Evolutionary conservation across 805 yeast genomes (phyloP).

Genomic region (Wickerhamiella azyma): DNA sequence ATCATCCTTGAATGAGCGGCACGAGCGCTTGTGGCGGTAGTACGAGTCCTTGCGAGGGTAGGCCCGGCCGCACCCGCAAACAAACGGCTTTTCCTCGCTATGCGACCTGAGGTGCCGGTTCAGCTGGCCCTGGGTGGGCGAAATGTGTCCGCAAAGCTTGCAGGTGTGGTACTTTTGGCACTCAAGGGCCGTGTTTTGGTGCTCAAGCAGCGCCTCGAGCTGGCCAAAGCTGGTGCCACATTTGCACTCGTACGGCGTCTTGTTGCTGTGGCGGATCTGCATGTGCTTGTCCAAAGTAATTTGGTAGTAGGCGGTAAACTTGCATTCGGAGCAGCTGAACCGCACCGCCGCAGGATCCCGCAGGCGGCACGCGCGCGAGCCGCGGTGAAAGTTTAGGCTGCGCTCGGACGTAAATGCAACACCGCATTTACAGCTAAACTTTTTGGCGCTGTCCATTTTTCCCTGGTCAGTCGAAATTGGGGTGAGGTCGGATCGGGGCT

Average conservation of each 20-base stretch:
- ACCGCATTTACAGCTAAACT: constrained; percentile 8
- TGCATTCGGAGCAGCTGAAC: constrained; percentile 8
- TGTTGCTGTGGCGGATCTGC: constrained; percentile 6
- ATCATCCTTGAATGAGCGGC: neutral
- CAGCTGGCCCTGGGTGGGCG: constrained; percentile 10
- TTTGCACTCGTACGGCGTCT: constrained; percentile 7
- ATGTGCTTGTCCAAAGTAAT: constrained; percentile 8
- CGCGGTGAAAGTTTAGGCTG: constrained; percentile 8
- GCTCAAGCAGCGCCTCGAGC: constrained; percentile 6
- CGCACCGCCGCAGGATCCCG: constrained; percentile 8
- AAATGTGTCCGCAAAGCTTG: constrained; percentile 9
- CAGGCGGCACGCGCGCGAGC: constrained; percentile 9
- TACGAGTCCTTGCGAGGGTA: constrained; percentile 59
- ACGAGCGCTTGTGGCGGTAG: constrained; percentile 9
- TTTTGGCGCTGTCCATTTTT: constrained; percentile 2
- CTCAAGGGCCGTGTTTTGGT: neutral
- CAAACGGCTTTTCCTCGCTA: constrained; percentile 45
- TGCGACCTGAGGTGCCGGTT: constrained; percentile 72
- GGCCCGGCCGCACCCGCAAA: constrained; percentile 82
- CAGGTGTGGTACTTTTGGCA: constrained; percentile 9
- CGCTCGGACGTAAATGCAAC: constrained; percentile 8
- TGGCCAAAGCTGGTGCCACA: constrained; percentile 3
- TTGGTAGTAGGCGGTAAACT: constrained; percentile 8
- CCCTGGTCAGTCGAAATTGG: too few species aligned
- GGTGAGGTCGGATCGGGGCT: neutral